A percentile compares a stretch with the other conserved stretches of the same genome.
Evolutionary conservation across 257 asterid genomes (phyloP).

Genomic region (Nemophila menziesii): DNA sequence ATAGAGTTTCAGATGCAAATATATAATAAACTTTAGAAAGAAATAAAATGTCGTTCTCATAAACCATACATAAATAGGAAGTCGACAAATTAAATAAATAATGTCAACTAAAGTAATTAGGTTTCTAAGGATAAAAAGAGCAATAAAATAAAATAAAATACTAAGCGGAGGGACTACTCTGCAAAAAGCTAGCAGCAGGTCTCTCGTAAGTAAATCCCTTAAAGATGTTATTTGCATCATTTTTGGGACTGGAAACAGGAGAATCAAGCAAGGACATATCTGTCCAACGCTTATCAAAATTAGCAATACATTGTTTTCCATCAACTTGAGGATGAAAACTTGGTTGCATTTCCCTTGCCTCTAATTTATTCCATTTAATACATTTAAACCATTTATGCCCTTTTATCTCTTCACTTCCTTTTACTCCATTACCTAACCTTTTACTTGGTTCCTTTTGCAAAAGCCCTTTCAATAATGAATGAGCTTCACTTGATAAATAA

Average conservation of each 20-base stretch:
- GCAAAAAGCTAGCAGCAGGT: neutral
- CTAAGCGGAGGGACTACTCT: too few species aligned
- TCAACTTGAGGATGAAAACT: neutral
- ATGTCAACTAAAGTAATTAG: too few species aligned
- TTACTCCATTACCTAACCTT: constrained; percentile 1
- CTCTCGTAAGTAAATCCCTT: constrained; percentile 1
- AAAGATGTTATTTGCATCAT: neutral
- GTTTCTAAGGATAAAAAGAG: too few species aligned
- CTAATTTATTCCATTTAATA: constrained; percentile 1
- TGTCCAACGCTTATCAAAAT: constrained; percentile 1
- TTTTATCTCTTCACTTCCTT: constrained; percentile 1
- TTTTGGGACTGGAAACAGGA: constrained; percentile 2
- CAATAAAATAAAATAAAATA: neutral
- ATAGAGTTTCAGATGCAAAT: too few species aligned
- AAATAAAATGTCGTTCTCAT: too few species aligned
- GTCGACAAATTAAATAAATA: too few species aligned
- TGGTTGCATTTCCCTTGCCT: neutral
- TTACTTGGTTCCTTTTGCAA: constrained; percentile 1
- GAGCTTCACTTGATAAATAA: neutral
- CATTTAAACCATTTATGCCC: neutral
- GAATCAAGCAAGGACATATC: neutral
- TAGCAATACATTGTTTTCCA: constrained; percentile 1
- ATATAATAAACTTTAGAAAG: too few species aligned
- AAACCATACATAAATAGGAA: too few species aligned
- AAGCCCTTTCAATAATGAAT: neutral